These are phyloP conservation scores for Glomus cerebriforme DNA, from an alignment of 192 early-diverging fungal genomes.

Conservation along the genomic window DNA sequence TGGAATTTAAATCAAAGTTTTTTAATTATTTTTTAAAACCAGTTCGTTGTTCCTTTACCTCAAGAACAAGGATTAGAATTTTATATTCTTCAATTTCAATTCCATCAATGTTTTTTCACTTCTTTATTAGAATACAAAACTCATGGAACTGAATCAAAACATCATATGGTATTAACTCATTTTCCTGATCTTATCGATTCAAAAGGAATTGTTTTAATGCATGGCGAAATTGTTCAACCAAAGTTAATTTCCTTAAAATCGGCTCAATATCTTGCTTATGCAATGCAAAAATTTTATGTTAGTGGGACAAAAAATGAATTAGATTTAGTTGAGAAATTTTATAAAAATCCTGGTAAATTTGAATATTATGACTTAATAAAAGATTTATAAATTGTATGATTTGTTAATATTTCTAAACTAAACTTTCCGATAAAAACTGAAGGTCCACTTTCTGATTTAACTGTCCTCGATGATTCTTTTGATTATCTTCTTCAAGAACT, in stretches of 20 bases:
- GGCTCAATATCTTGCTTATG: slow-evolving; percentile 53
- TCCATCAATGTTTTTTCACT: slow-evolving; percentile 87
- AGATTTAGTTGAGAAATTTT: slow-evolving; percentile 62
- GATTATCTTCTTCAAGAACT: too few relatives aligned
- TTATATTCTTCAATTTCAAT: slow-evolving; percentile 81
- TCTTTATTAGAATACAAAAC: slow-evolving; percentile 89
- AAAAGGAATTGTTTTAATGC: slow-evolving; percentile 90
- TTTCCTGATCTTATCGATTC: slow-evolving; percentile 80
- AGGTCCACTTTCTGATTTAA: too few relatives aligned
- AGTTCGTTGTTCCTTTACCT: slow-evolving; percentile 88
- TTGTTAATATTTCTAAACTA: too few relatives aligned
- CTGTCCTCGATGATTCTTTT: too few relatives aligned
- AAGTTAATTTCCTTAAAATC: slow-evolving; percentile 60
- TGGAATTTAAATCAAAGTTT: neutral
- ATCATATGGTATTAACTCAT: slow-evolving; percentile 82
- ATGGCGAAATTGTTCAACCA: slow-evolving; percentile 67
- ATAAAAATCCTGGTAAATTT: slow-evolving; percentile 74
- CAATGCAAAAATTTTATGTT: too few relatives aligned
- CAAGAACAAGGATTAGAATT: slow-evolving; percentile 82
- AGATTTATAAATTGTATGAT: neutral
- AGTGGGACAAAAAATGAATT: too few relatives aligned
- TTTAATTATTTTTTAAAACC: neutral
- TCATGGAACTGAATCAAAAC: slow-evolving; percentile 72
- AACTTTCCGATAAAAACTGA: too few relatives aligned
- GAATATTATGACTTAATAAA: slow-evolving; percentile 52